Conservation (phyloP, 495 filamentous ascomycete species). For the Neurospora cerealis region DNA sequence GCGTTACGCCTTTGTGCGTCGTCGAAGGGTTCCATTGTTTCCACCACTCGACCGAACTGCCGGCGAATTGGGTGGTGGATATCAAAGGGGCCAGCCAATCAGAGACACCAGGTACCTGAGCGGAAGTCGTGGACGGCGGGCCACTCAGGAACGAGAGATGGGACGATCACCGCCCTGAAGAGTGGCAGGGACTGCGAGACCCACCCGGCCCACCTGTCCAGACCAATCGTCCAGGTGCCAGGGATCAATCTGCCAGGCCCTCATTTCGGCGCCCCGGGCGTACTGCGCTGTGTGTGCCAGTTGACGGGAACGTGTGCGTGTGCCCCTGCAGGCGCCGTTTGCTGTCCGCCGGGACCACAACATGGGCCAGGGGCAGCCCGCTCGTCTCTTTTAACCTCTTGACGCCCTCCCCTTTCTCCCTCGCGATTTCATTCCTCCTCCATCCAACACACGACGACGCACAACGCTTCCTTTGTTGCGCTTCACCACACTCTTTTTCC, state of each 20-base stretch:
- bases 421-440: constrained; percentile 1
- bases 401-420: constrained; percentile 8
- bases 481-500: constrained; percentile 21
- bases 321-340: not conserved
- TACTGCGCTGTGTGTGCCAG: not conserved
- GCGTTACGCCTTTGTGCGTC: not conserved
- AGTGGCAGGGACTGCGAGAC: constrained; percentile 2
- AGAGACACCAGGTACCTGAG: constrained; percentile 15
- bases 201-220: not conserved
- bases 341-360: not conserved
- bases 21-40: not conserved
- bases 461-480: constrained; percentile 9
- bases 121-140: constrained; percentile 9
- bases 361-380: not conserved
- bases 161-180: constrained; percentile 10
- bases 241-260: constrained; percentile 1
- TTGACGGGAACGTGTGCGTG: not conserved
- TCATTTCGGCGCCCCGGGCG: constrained; percentile 14
- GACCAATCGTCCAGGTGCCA: not conserved
- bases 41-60: not conserved
- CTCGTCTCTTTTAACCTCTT: constrained; percentile 1
- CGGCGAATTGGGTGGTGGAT: not conserved
- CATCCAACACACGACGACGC: constrained; percentile 11
- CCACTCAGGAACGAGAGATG: constrained; percentile 8
- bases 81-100: constrained; percentile 12